Base-by-base conservation (phyloP, 192 early-diverging fungal genomes). In the Phycomyces blakesleeanus region DNA sequence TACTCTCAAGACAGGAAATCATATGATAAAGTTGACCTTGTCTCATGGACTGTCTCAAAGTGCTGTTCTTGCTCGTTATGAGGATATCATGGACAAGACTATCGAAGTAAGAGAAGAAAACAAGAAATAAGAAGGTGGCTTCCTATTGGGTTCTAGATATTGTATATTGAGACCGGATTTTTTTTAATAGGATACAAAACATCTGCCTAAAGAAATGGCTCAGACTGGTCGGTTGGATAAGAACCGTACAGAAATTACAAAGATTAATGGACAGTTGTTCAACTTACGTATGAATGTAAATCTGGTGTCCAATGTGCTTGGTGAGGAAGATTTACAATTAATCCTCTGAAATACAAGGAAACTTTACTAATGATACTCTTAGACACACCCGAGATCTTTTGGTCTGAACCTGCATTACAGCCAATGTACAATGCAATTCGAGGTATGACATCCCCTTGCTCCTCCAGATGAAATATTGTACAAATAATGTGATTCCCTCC, bases 351-450 rank as follows among this genome's bases (percentile, higher is more conserved):
- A 9, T 11, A 15, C 41, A 27, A 29, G 7, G 12, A n/a, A n/a
- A n/a, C n/a, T 18, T 25, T 59, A 40, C 22, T 51, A 51, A 62
- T 15, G 25, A 5, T 42, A 11, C 49, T 62, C 7, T n/a, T 40
- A 89, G 87, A 89, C 68, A 84, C 84, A 6, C 87, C 87, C 0
- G 91, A 92, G 69, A 88, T 92, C 52, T 92, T 92, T 68, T 91
- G 89, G 88, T 86, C 84, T 37, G 90, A 92, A 40, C 88, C 88
- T 18, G 83, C 87, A 21, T 54, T 92, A 40, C 81, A 89, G 62
- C 87, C 88, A 12, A 66, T 92, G 47, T 92, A 92, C 61, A 87
- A 83, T 67, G 90, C 89, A 22, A 91, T 92, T 57, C 72, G 89
- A 57, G 84, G 79, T 74, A 71, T 24, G 16, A n/a, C n/a, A n/a